Evolutionary conservation across 202 grass and related monocot species (phyloP).

Genomic region (Panicum hallii): DNA sequence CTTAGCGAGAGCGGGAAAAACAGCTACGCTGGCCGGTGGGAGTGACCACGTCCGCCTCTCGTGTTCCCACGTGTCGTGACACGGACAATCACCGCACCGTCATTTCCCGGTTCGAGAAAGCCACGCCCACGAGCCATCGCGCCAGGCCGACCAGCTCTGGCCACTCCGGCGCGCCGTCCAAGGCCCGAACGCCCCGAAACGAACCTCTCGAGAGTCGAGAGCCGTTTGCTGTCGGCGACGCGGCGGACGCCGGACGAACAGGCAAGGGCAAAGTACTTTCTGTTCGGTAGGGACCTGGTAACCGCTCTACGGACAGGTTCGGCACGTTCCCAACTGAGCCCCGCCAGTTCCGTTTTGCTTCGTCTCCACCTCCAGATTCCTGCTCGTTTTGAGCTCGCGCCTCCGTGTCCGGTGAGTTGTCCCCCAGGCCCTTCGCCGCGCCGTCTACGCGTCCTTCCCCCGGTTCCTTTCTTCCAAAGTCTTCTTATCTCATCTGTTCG

Average conservation of each 20-base stretch:
- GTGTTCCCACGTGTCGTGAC: too few species aligned
- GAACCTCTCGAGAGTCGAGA: not conserved
- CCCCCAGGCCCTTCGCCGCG: slow-evolving; percentile 13
- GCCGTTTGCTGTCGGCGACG: not conserved
- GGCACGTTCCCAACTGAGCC: not conserved
- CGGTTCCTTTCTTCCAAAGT: slow-evolving; percentile 48
- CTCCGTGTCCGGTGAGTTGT: slow-evolving; percentile 52
- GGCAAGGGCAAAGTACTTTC: not conserved
- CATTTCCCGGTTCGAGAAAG: too few species aligned
- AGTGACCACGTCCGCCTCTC: too few species aligned
- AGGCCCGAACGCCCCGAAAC: too few species aligned
- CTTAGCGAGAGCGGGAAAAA: too few species aligned
- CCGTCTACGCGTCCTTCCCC: slow-evolving; percentile 49
- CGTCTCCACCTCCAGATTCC: not conserved
- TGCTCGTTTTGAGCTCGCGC: not conserved
- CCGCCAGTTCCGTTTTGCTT: not conserved
- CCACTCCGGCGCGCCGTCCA: too few species aligned
- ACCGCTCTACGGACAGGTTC: not conserved
- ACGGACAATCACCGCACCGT: too few species aligned
- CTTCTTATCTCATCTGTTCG: slow-evolving; percentile 6
- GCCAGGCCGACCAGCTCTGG: too few species aligned
- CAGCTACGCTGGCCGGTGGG: too few species aligned
- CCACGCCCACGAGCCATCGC: too few species aligned
- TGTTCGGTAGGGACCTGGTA: not conserved
- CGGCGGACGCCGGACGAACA: not conserved